Evolutionary conservation across 202 grass and related monocot species (phyloP).

Genomic region (Setaria italica): DNA sequence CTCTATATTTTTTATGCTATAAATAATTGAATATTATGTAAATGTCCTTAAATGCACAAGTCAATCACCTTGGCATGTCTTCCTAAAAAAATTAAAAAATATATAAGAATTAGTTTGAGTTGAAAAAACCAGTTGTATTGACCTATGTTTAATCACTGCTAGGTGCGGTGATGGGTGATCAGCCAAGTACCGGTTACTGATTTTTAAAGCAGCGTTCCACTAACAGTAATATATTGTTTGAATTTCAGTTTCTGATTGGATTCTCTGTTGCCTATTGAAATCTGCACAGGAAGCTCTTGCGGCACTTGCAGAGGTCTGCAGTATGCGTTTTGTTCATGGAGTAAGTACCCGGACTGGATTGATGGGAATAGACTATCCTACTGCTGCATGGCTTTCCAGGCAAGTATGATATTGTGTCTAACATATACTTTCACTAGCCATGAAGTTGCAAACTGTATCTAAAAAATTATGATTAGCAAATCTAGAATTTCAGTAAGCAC

Average conservation of each 20-base stretch:
- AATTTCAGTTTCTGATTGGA: conserved; percentile 25
- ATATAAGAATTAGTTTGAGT: background rate
- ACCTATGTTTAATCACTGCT: background rate
- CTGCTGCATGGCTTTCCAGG: conserved; percentile 85
- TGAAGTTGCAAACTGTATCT: conserved; percentile 25
- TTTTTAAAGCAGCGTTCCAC: background rate
- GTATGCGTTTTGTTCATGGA: conserved; percentile 98
- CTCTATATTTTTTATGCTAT: background rate
- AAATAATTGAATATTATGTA: background rate
- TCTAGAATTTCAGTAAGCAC: conserved; percentile 20
- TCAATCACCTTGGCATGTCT: conserved; percentile 1
- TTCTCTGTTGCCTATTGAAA: conserved; percentile 34
- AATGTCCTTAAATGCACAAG: conserved; percentile 1
- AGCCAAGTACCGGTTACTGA: background rate
- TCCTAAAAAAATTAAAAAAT: conserved; percentile 3
- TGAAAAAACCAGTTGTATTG: background rate
- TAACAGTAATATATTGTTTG: conserved; percentile 25
- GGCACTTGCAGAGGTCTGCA: conserved; percentile 84
- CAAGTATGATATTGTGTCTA: conserved; percentile 32
- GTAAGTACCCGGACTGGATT: conserved; percentile 74
- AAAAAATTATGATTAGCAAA: conserved; percentile 13
- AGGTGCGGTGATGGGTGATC: background rate
- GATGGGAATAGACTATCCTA: conserved; percentile 96
- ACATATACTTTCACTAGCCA: conserved; percentile 30
- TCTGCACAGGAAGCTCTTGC: conserved; percentile 70